phyloP scores from a whole-genome alignment of 495 filamentous ascomycete species.

The Penicillium verhagenii region DNA sequence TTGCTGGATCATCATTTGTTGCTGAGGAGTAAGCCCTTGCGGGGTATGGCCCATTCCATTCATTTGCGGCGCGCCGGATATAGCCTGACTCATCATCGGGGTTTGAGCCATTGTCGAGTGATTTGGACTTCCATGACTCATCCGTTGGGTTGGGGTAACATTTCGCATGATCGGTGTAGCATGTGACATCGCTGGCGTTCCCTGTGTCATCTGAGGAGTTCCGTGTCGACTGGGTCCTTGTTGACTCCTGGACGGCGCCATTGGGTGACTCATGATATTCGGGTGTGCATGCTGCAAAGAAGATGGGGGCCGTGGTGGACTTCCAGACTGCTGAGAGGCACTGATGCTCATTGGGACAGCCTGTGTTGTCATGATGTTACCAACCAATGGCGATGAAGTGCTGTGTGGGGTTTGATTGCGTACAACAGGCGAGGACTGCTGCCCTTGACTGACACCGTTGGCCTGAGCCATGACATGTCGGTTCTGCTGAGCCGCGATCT shows the following conservation, averaged over 20 bases:
- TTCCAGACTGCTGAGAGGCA: slow-evolving; percentile 74
- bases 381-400: slow-evolving; percentile 73
- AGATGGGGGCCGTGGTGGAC: slow-evolving; percentile 73
- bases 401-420: slow-evolving; percentile 77
- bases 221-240: slow-evolving; percentile 72
- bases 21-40: slow-evolving; percentile 29
- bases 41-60: slow-evolving; percentile 38
- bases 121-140: slow-evolving; percentile 68
- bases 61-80: slow-evolving; percentile 48
- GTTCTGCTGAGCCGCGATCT: slow-evolving; percentile 44
- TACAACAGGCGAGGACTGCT: slow-evolving; percentile 74
- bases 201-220: slow-evolving; percentile 77
- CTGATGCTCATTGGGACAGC: slow-evolving; percentile 76
- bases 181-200: slow-evolving; percentile 75
- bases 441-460: slow-evolving; percentile 64
- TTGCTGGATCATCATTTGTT: slow-evolving; percentile 44
- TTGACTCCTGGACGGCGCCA: slow-evolving; percentile 77
- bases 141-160: slow-evolving; percentile 67
- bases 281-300: slow-evolving; percentile 69
- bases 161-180: slow-evolving; percentile 69
- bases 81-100: slow-evolving; percentile 55
- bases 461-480: slow-evolving; percentile 49
- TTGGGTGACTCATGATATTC: slow-evolving; percentile 65
- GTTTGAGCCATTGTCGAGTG: slow-evolving; percentile 58
- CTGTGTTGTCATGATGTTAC: slow-evolving; percentile 48